Percentiles rank a stretch among this genome's conserved stretches.
Evolutionary conservation across 2,329 filamentous ascomycete species (phyloP).

Genomic region (Aspergillus tubingensis): DNA sequence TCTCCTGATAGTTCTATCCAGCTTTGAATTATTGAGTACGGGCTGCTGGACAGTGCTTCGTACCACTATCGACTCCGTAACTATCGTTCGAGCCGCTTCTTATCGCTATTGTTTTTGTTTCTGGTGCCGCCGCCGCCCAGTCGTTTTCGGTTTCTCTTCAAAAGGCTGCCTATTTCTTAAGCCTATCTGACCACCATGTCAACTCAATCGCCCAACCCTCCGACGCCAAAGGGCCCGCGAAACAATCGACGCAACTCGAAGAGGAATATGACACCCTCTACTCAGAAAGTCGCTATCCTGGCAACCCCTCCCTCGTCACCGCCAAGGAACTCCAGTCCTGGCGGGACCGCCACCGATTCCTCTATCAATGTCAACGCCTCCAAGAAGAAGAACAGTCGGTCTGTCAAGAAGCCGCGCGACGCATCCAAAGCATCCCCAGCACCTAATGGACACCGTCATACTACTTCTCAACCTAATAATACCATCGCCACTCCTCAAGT

Average conservation of each 20-base stretch:
- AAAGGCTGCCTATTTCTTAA: constrained; percentile 55
- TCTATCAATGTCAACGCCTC: constrained; percentile 31
- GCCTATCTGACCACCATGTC: constrained; percentile 49
- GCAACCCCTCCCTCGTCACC: constrained; percentile 42
- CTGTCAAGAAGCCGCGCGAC: constrained; percentile 40
- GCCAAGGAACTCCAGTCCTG: constrained; percentile 35
- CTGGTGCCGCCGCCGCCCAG: constrained; percentile 29
- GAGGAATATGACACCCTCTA: constrained; percentile 36
- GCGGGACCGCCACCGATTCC: constrained; percentile 33
- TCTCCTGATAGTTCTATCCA: constrained; percentile 15
- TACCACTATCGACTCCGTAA: constrained; percentile 22
- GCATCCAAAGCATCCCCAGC: constrained; percentile 28
- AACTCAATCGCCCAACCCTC: constrained; percentile 40
- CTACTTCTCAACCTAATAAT: constrained; percentile 34
- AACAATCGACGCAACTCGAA: constrained; percentile 41
- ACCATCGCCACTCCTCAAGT: constrained; percentile 45
- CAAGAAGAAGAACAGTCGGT: constrained; percentile 41
- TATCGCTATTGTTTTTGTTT: constrained; percentile 25
- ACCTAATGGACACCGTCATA: constrained; percentile 33
- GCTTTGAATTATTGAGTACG: constrained; percentile 31
- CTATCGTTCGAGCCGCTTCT: constrained; percentile 15
- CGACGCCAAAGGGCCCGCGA: constrained; percentile 42
- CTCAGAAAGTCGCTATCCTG: constrained; percentile 31
- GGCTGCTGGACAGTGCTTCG: constrained; percentile 38
- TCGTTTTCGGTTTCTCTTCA: constrained; percentile 32